Conservation (phyloP, 345 rosid species). For the Luvunga scandens region DNA sequence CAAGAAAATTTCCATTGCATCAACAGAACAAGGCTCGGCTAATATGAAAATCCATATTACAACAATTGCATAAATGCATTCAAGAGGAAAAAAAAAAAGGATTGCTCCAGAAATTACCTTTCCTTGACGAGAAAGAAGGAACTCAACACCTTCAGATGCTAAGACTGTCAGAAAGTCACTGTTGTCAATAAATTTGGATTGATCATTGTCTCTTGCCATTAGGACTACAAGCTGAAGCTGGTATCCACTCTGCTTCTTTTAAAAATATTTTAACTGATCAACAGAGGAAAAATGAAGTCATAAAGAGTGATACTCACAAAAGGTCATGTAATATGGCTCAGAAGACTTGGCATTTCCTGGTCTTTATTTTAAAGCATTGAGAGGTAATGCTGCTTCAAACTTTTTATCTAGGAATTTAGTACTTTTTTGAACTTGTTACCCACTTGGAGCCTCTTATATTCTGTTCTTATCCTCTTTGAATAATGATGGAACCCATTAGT, state of each 20-base stretch:
- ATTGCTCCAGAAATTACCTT: constrained; percentile 29
- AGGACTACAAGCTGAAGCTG: constrained; percentile 12
- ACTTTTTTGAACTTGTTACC: background rate
- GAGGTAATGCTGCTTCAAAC: background rate
- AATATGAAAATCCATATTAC: background rate
- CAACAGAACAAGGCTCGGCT: background rate
- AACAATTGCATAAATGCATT: background rate
- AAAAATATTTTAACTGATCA: background rate
- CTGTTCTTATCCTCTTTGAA: background rate
- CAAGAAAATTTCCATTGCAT: background rate
- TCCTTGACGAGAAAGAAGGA: constrained; percentile 49
- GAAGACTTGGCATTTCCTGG: background rate
- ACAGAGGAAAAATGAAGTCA: background rate
- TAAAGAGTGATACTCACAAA: background rate
- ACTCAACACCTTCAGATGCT: constrained; percentile 57
- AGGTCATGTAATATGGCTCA: background rate
- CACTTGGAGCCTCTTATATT: background rate
- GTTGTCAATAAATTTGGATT: constrained; percentile 16
- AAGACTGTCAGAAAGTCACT: constrained; percentile 37
- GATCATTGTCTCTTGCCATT: constrained; percentile 41
- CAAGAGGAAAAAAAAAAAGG: background rate
- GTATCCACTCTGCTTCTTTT: background rate
- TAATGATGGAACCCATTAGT: background rate
- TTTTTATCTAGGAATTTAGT: background rate
- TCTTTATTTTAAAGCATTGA: background rate